Percentiles rank a stretch among this genome's conserved stretches.
These are phyloP conservation scores for Penicillium subrubescens DNA, from an alignment of 495 filamentous ascomycete genomes.

Conservation along the genomic window DNA sequence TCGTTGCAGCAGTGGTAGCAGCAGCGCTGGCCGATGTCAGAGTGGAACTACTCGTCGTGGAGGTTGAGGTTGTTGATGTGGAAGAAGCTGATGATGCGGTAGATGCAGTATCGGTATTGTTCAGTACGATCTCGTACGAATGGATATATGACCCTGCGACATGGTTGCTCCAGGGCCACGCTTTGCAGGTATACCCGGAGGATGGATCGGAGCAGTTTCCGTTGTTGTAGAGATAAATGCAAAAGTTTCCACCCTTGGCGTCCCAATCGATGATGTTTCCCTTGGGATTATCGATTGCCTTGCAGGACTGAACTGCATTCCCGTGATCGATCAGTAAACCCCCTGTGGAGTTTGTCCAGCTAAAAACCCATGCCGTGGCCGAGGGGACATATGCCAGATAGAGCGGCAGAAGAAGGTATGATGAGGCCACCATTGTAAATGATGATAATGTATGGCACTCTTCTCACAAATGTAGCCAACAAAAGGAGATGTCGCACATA, in stretches of 20 bases:
- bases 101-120: conserved; percentile 3
- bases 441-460: background rate
- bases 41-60: background rate
- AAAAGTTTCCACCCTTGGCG: conserved; percentile 7
- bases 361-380: conserved; percentile 12
- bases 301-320: background rate
- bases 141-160: background rate
- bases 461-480: background rate
- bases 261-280: conserved; percentile 15
- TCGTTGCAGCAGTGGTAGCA: conserved; percentile 6
- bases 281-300: conserved; percentile 11
- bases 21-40: background rate
- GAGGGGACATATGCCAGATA: conserved; percentile 7
- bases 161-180: conserved; percentile 7
- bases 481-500: background rate
- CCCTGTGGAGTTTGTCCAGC: conserved; percentile 6
- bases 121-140: conserved; percentile 6
- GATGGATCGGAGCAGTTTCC: conserved; percentile 2
- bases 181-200: conserved; percentile 13
- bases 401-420: conserved; percentile 3
- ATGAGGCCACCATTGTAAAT: conserved; percentile 7
- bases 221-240: conserved; percentile 14
- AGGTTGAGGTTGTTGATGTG: background rate
- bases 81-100: background rate
- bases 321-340: conserved; percentile 3